Base-by-base conservation (phyloP, 192 early-diverging fungal species). In the Backusella psychrophila region DNA sequence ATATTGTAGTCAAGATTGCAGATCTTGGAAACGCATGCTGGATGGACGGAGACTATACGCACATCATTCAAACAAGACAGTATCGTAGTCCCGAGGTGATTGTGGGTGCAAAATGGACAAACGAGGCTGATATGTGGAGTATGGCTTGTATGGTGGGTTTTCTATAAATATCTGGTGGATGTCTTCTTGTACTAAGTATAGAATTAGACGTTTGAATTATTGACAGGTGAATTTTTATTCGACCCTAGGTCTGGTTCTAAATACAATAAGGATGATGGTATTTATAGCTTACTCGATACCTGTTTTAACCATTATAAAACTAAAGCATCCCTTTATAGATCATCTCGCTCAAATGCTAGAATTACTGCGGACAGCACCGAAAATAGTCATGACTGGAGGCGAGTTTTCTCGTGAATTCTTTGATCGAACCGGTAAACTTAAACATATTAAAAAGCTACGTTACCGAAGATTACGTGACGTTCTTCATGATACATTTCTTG, bases 1-100 rank as follows among this genome's bases (percentile, higher is more conserved):
- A 77, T 72, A 86, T 94, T 33, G 84, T 89, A 33, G 94, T 98
- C 75, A 97, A 97, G 83, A 94, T 98, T 79, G 95, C 95, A 19
- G 97, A 98, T 83, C 84, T 98, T 14, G 97, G 97, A n/a, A 98
- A 98, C 82, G 94, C 96, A 15, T 97, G 95, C 71, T 96, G 97
- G 95, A 90, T 91, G 1, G 87, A 96, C 78, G 92, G 95, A 78
- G 96, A 96, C 78, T 97, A 97, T 76, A 96, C 95, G 1, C 92
- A 93, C 53, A 94, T 97, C 76, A 97, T 98, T 74, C 97, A 98
- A 85, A 98, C 97, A 59, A 91, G 97, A 66, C 97, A 98, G 80
- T 98, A 98, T 77, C 93, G 97, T 63, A 94, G 92, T 29, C 97
- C 97, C 34, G 97, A 98, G 79, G 97, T 96, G 14, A 96, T 97